Percentiles rank a stretch among this genome's conserved stretches.
Evolutionary conservation across 108 stramenopile species (phyloP).

Genomic region (Nitzschia sp.): DNA sequence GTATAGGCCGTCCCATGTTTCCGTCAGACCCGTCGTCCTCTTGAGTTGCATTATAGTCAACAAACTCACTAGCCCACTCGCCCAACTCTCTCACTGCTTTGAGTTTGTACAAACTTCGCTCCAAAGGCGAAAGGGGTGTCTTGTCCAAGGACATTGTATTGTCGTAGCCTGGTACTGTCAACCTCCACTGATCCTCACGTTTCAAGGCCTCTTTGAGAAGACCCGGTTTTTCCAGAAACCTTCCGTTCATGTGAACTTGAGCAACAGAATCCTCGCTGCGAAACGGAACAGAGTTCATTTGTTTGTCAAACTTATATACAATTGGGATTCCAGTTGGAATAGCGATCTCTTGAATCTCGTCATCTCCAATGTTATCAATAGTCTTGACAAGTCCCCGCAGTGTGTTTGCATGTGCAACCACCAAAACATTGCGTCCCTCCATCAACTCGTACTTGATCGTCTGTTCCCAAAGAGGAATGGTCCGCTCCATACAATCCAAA

Average conservation of each 20-base stretch:
- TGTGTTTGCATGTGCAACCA: slow-evolving; percentile 92
- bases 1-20: slow-evolving; percentile 36
- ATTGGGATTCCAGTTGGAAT: slow-evolving; percentile 94
- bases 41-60: slow-evolving; percentile 42
- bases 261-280: slow-evolving; percentile 47
- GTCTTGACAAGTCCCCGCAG: slow-evolving; percentile 47
- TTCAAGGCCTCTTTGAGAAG: slow-evolving; percentile 81
- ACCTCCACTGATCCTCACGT: slow-evolving; percentile 76
- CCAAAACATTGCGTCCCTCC: slow-evolving; percentile 84
- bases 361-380: slow-evolving; percentile 52
- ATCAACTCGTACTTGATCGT: slow-evolving; percentile 79
- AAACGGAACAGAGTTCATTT: slow-evolving; percentile 60
- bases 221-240: slow-evolving; percentile 87
- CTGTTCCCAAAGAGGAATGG: slow-evolving; percentile 82
- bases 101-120: slow-evolving; percentile 71
- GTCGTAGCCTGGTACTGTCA: slow-evolving; percentile 78
- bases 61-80: slow-evolving; percentile 75
- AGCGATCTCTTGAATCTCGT: slow-evolving; percentile 85
- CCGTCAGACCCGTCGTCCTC: slow-evolving; percentile 84
- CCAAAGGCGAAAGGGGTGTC: slow-evolving; percentile 60
- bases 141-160: slow-evolving; percentile 52
- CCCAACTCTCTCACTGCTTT: slow-evolving; percentile 69
- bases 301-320: slow-evolving; percentile 85
- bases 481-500: slow-evolving; percentile 86
- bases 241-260: slow-evolving; percentile 79